These are phyloP conservation scores for Linaria vulgaris DNA, from an alignment of 257 asterid genomes.

Conservation along the genomic window DNA sequence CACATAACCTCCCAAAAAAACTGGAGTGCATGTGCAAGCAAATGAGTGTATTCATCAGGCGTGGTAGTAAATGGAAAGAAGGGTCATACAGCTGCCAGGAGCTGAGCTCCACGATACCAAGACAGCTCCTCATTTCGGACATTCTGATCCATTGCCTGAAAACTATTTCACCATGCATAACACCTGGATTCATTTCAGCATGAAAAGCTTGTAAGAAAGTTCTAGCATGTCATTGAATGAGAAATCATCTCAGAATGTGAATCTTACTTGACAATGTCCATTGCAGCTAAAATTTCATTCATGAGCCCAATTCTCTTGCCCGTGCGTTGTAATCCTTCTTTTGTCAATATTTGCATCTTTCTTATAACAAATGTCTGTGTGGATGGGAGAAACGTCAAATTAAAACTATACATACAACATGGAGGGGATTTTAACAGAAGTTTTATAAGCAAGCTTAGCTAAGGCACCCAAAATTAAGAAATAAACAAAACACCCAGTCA, in stretches of 20 bases:
- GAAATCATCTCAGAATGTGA: conserved; percentile 16
- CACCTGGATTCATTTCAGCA: conserved; percentile 49
- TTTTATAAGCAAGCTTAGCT: conserved; percentile 4
- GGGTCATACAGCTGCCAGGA: conserved; percentile 80
- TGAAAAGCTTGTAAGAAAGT: conserved; percentile 24
- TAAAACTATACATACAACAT: conserved; percentile 8
- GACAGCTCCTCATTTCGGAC: conserved; percentile 80
- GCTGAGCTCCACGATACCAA: conserved; percentile 82
- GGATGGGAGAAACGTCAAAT: conserved; percentile 30
- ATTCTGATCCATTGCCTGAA: conserved; percentile 69
- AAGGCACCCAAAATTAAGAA: too few species aligned
- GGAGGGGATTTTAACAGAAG: background rate
- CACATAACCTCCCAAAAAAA: background rate
- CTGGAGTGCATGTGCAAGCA: conserved; percentile 1
- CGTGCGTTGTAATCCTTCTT: conserved; percentile 87
- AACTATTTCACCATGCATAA: conserved; percentile 94
- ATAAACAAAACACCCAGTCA: background rate
- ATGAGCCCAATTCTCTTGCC: conserved; percentile 96
- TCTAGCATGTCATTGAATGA: conserved; percentile 6
- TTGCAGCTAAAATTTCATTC: conserved; percentile 97
- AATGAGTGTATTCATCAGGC: background rate
- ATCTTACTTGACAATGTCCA: conserved; percentile 95
- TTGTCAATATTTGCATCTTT: conserved; percentile 84
- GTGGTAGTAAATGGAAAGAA: conserved; percentile 18
- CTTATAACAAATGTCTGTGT: conserved; percentile 76